These are phyloP conservation scores for Diversispora epigaea DNA, from an alignment of 192 early-diverging fungal species.

Conservation along the genomic window DNA sequence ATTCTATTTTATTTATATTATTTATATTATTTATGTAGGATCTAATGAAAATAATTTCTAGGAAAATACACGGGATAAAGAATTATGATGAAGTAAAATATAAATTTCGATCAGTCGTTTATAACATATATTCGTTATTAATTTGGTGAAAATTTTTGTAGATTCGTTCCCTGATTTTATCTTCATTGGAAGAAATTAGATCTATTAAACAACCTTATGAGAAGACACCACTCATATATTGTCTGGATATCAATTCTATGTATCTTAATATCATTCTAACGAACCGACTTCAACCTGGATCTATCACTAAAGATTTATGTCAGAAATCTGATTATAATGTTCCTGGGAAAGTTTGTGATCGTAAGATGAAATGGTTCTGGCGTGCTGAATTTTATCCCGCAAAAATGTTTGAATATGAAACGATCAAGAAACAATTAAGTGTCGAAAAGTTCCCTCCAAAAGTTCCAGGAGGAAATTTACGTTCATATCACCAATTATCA, in stretches of 20 bases:
- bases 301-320: conserved; percentile 84
- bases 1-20: no score
- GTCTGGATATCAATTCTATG: conserved; percentile 99
- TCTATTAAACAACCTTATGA: conserved; percentile 68
- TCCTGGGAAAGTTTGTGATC: conserved; percentile 84
- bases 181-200: conserved; percentile 65
- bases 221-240: conserved; percentile 88
- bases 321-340: conserved; percentile 92
- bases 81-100: no score
- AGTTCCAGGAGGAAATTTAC: conserved; percentile 47
- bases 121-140: neutral
- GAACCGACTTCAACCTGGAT: conserved; percentile 95
- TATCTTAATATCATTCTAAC: conserved; percentile 99
- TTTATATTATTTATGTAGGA: no score
- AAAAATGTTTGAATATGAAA: conserved; percentile 77
- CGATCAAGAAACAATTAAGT: conserved; percentile 85
- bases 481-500: conserved; percentile 69
- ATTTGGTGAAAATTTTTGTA: conserved; percentile 16
- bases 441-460: conserved; percentile 77
- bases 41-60: no score
- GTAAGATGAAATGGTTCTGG: conserved; percentile 96
- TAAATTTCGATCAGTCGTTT: no score
- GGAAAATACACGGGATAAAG: no score
- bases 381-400: conserved; percentile 94
- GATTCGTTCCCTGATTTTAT: conserved; percentile 64